Evolutionary conservation across 345 rosid genomes (phyloP).

Genomic region (Turritis glabra): DNA sequence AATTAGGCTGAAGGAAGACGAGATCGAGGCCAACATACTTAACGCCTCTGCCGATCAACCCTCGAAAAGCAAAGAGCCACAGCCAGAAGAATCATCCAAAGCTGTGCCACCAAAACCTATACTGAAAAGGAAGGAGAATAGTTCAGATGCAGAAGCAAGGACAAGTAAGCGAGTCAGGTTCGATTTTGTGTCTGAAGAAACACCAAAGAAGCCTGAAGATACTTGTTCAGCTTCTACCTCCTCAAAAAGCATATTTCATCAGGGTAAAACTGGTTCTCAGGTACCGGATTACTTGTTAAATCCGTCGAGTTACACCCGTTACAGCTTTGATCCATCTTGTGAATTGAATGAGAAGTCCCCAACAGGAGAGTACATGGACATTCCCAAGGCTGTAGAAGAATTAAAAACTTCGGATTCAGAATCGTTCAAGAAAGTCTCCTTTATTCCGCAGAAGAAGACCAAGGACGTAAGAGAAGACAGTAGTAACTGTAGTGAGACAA

Average conservation of each 20-base stretch:
- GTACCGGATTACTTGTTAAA: constrained; percentile 65
- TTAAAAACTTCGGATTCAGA: constrained; percentile 37
- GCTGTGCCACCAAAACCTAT: constrained; percentile 47
- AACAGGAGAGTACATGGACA: constrained; percentile 42
- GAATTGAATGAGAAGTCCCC: constrained; percentile 47
- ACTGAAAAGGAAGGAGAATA: constrained; percentile 56
- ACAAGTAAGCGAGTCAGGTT: constrained; percentile 64
- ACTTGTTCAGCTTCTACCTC: constrained; percentile 31
- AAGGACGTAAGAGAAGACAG: constrained; percentile 24
- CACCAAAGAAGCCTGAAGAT: constrained; percentile 31
- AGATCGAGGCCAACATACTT: constrained; percentile 48
- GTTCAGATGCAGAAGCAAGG: constrained; percentile 48
- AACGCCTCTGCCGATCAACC: constrained; percentile 33
- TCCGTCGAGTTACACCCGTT: constrained; percentile 59
- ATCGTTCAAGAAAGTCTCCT: constrained; percentile 43
- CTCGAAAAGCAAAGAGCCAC: constrained; percentile 32
- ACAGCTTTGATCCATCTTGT: constrained; percentile 50
- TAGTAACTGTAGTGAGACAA: constrained; percentile 25
- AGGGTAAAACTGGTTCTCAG: constrained; percentile 22
- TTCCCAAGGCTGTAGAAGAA: constrained; percentile 35
- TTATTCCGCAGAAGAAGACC: constrained; percentile 53
- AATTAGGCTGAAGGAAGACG: constrained; percentile 78
- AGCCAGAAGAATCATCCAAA: constrained; percentile 17
- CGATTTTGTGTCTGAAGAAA: constrained; percentile 42
- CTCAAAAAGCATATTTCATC: constrained; percentile 24